A percentile compares a stretch with the other conserved stretches of the same genome.
Conservation (phyloP, 1,284 basidiomycete species). For the Sanghuangporus weigelae region DNA sequence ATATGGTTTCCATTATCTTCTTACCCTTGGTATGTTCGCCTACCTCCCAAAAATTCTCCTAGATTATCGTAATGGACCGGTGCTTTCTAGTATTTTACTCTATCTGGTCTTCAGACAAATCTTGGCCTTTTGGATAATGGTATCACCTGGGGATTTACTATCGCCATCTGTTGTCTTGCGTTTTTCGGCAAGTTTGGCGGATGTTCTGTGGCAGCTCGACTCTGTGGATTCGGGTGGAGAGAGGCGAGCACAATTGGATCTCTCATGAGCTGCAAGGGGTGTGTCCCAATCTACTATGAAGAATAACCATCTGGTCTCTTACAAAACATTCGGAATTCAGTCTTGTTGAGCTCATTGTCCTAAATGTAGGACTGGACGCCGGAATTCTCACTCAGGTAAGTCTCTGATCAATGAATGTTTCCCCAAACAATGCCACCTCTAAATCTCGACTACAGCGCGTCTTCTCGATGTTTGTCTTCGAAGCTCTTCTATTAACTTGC, state of each 20-base stretch:
- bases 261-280: slow-evolving; percentile 74
- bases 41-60: not conserved
- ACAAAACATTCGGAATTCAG: slow-evolving; percentile 20
- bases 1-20: slow-evolving; percentile 54
- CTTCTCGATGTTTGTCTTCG: slow-evolving; percentile 90
- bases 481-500: slow-evolving; percentile 82
- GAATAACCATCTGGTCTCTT: not conserved
- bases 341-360: slow-evolving; percentile 56
- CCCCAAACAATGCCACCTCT: not conserved
- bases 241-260: slow-evolving; percentile 64
- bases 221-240: slow-evolving; percentile 49
- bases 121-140: slow-evolving; percentile 57
- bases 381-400: slow-evolving; percentile 66
- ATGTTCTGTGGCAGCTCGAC: slow-evolving; percentile 47
- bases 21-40: slow-evolving; percentile 48
- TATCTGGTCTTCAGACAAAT: slow-evolving; percentile 64
- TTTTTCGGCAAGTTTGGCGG: slow-evolving; percentile 58
- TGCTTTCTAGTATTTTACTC: slow-evolving; percentile 46
- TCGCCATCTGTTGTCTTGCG: slow-evolving; percentile 45
- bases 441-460: slow-evolving; percentile 37
- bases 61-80: slow-evolving; percentile 2
- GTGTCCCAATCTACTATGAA: slow-evolving; percentile 18
- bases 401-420: slow-evolving; percentile 9
- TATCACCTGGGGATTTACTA: slow-evolving; percentile 58
- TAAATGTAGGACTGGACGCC: slow-evolving; percentile 64